These are phyloP conservation scores for Rhododendron kiyosumense DNA, from an alignment of 148 eudicot genomes.

Conservation along the genomic window DNA sequence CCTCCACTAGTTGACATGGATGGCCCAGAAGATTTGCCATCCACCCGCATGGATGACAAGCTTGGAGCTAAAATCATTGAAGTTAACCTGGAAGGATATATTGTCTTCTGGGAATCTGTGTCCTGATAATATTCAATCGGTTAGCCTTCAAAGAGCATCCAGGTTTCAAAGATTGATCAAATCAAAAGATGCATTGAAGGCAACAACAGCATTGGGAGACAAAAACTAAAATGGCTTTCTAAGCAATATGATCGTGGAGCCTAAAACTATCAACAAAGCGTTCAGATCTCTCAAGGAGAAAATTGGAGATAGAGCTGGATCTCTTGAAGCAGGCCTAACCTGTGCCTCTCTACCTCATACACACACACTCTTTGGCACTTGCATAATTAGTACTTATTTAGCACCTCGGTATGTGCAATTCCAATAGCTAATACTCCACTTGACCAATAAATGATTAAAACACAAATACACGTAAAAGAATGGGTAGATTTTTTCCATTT, in stretches of 20 bases:
- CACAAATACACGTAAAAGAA: neutral
- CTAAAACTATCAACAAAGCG: neutral
- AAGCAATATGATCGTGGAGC: neutral
- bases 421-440: neutral
- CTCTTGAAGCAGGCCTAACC: conserved; percentile 2
- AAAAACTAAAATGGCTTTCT: neutral
- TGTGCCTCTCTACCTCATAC: neutral
- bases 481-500: neutral
- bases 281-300: neutral
- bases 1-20: conserved; percentile 30
- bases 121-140: conserved; percentile 29
- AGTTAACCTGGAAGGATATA: conserved; percentile 53
- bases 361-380: neutral
- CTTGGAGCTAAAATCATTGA: conserved; percentile 53
- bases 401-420: neutral
- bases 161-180: neutral
- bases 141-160: neutral
- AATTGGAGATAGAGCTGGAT: neutral
- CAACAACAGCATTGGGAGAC: neutral
- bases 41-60: conserved; percentile 20
- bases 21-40: conserved; percentile 15
- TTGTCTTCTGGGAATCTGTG: conserved; percentile 48
- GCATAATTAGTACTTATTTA: neutral
- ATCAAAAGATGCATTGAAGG: neutral
- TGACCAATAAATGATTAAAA: neutral